A percentile compares a stretch with the other conserved stretches of the same genome.
These are phyloP conservation scores for Lipomyces orientalis DNA, from an alignment of 805 yeast species.

Conservation along the genomic window DNA sequence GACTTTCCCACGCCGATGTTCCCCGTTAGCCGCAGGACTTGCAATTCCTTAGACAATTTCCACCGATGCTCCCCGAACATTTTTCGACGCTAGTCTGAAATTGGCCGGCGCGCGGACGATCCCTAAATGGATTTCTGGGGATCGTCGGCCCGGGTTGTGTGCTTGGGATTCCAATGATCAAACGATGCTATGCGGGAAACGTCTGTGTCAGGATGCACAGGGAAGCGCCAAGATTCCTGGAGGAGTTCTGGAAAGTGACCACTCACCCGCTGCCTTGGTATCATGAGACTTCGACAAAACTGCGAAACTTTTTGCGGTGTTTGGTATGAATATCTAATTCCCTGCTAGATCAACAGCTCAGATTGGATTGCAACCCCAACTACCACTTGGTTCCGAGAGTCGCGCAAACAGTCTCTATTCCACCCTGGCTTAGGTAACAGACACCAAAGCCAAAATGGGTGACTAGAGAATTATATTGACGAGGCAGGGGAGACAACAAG, in stretches of 20 bases:
- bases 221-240: background rate
- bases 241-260: background rate
- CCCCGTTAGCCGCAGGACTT: constrained; percentile 1
- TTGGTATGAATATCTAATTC: background rate
- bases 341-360: background rate
- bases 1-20: background rate
- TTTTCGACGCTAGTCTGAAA: background rate
- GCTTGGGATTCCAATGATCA: background rate
- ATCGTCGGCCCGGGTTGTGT: constrained; percentile 1
- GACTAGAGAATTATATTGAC: background rate
- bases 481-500: background rate
- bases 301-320: background rate
- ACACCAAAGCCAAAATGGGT: background rate
- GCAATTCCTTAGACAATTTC: background rate
- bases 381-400: background rate
- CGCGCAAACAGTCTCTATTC: background rate
- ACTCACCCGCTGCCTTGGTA: background rate
- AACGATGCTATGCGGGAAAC: background rate
- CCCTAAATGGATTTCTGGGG: background rate
- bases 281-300: background rate
- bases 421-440: background rate
- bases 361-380: background rate
- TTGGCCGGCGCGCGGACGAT: constrained; percentile 1
- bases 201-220: background rate
- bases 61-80: background rate